Base-by-base conservation (phyloP, 1,284 basidiomycete species). In the Omphalotus olearius region DNA sequence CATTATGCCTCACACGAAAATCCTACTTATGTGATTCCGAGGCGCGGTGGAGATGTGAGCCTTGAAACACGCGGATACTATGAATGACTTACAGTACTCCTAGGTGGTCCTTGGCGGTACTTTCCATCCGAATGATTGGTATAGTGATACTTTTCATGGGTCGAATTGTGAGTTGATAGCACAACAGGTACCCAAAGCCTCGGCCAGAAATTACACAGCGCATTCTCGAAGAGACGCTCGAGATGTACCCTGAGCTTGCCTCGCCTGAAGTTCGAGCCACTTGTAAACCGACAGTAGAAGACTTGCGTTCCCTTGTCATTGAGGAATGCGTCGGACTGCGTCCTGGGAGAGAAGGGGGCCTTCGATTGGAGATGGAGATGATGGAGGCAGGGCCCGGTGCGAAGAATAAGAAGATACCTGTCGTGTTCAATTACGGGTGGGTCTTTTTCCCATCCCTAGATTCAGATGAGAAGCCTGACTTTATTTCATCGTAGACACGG, bases 241-340 rank as follows among this genome's bases (percentile, higher is more conserved):
- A 68, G 0, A 66, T 89, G 3, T 82, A 74, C 55, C 85, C 87
- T 0, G 84, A 89, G 53, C 74, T 92, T 11, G 81, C 80, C 2
- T 80, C 88, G 4, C 79, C 83, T 0, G 72, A 75, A 45, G 66
- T 80, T 23, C 71, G 78, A 2, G 68, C 67, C 3, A 58, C 64
- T 43, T 73, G 40, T 18, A 45, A 52, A 13, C 78, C 83, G 1
- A 82, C 76, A 0, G 58, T 84, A 2, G 80, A 84, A 2, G 88
- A 91, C 60, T 60, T 91, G 1, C 71, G 77, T 45, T 69, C 78
- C 0, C 69, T 85, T 17, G 71, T 88, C 6, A 63, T 88, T 7
- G 85, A 84, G 49, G 80, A 85, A 52, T 85, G 85, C 1, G 88
- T 86, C 47, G 91, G 91, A 1, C 67, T 93, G 25, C 74, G 92